These are phyloP conservation scores for Fonsecaea pugnacius DNA, from an alignment of 2,329 filamentous ascomycete species.

Conservation along the genomic window DNA sequence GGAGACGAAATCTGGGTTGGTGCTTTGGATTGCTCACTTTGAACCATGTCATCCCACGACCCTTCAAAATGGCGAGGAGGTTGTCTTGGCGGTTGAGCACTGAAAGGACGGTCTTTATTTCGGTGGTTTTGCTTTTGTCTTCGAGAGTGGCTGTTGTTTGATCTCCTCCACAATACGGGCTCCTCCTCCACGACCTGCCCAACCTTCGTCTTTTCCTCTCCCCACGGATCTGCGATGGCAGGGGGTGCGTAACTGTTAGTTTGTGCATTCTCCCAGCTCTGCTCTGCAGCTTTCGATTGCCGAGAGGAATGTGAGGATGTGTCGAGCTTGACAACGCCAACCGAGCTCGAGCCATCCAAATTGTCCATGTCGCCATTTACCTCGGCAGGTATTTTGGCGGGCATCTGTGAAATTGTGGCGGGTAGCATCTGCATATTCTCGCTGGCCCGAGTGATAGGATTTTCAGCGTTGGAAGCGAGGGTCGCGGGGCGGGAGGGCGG, in stretches of 20 bases:
- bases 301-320: slow-evolving; percentile 26
- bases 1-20: slow-evolving; percentile 17
- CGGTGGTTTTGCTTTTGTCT: neutral
- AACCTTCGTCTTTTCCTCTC: slow-evolving; percentile 10
- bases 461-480: neutral
- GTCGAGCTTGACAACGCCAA: slow-evolving; percentile 27
- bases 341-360: slow-evolving; percentile 7
- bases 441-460: neutral
- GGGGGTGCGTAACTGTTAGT: slow-evolving; percentile 25
- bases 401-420: neutral
- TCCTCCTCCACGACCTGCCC: neutral
- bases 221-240: slow-evolving; percentile 24
- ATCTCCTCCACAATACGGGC: neutral
- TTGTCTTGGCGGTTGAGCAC: slow-evolving; percentile 11
- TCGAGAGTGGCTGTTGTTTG: slow-evolving; percentile 1
- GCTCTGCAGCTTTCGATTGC: slow-evolving; percentile 26
- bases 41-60: slow-evolving; percentile 30
- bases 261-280: slow-evolving; percentile 26
- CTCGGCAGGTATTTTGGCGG: neutral
- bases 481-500: neutral
- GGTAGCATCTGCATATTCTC: neutral
- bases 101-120: slow-evolving; percentile 7
- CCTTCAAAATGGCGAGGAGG: slow-evolving; percentile 26
- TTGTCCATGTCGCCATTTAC: slow-evolving; percentile 17
- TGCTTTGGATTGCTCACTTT: slow-evolving; percentile 2